Evolutionary conservation across 352 stramenopile species (phyloP), one percentile per base, ranked within the genome.

Genomic region (Globisporangium abappressorium): DNA sequence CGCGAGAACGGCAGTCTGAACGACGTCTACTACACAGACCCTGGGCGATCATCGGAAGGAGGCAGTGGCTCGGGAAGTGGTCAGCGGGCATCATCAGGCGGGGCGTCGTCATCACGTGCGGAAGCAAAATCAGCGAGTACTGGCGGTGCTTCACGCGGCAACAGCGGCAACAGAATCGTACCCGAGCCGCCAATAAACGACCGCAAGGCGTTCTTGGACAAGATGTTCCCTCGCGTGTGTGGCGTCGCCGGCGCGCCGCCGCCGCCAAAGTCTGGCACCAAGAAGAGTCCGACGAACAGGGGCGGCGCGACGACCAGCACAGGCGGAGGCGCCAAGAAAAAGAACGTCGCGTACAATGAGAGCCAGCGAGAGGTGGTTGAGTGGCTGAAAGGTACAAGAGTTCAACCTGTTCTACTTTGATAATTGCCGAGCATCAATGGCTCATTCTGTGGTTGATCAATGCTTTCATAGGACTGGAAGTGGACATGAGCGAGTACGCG

Each of bases 401-500:
- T 18, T 15, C 15, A 20, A 0, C 38, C 36, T 43, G 12, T 1
- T 12, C 36, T 43, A 9, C 36, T 46, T 46, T 49, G 20, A 6
- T 41, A 15, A 14, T 56, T 11, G 20, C 14, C 5, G 43, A 49
- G 38, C 38, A 18, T n/a, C 5, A n/a, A 12, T 51, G 43, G 6
- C 49, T 56, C 3, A 18, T n/a, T 26, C 14, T 24, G 46, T 9
- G 12, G 20, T 53, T 9, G 12, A 15, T 26, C 18, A 24, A 53
- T 24, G 14, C 18, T 20, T 9, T 9, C 12, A 18, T 5, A 46
- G 12, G 12, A 26, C 14, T 96, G 18, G 82, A 81, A 18, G 84
- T 92, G 7, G 85, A 94, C 65, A 96, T 96, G 88, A 93, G 85
- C 33, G 76, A 88, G 57, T 96, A 96, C 65, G 84, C 79, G n/a